phyloP scores from a whole-genome alignment of 306 rosid species.

The Oemleria cerasiformis region DNA sequence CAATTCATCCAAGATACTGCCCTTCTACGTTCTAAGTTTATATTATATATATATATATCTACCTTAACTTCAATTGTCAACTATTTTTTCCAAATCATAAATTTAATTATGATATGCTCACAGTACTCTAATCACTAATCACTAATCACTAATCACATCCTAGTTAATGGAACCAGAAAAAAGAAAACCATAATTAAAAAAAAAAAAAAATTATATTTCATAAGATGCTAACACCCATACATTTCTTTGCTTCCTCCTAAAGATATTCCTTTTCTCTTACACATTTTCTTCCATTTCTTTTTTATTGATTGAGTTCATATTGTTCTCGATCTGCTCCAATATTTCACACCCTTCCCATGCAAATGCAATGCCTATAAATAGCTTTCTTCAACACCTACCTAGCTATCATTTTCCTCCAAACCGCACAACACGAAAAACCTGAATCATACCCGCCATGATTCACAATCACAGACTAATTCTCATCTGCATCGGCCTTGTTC shows the following conservation, averaged over 20 bases:
- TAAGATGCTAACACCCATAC: constrained; percentile 34
- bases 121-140: not conserved
- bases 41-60: too few species aligned
- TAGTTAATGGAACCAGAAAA: constrained; percentile 15
- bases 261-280: constrained; percentile 50
- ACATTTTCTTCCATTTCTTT: constrained; percentile 14
- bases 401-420: constrained; percentile 3
- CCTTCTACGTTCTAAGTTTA: too few species aligned
- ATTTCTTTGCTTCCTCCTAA: constrained; percentile 54
- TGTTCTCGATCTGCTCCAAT: constrained; percentile 16
- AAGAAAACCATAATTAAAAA: not conserved
- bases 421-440: not conserved
- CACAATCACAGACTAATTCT: constrained; percentile 24
- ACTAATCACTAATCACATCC: constrained; percentile 4
- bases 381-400: constrained; percentile 24
- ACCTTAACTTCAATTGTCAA: not conserved
- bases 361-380: constrained; percentile 29
- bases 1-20: not conserved
- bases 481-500: constrained; percentile 36
- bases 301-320: too few species aligned
- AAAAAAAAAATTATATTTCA: not conserved
- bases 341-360: constrained; percentile 25
- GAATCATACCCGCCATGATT: constrained; percentile 35
- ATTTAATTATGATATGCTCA: constrained; percentile 1
- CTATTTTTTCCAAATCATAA: constrained; percentile 5